A percentile compares a stretch with the other conserved stretches of the same genome.
phyloP scores from a whole-genome alignment of 768 basidiomycete species.

The Rhodosporidiobolus sp. region DNA sequence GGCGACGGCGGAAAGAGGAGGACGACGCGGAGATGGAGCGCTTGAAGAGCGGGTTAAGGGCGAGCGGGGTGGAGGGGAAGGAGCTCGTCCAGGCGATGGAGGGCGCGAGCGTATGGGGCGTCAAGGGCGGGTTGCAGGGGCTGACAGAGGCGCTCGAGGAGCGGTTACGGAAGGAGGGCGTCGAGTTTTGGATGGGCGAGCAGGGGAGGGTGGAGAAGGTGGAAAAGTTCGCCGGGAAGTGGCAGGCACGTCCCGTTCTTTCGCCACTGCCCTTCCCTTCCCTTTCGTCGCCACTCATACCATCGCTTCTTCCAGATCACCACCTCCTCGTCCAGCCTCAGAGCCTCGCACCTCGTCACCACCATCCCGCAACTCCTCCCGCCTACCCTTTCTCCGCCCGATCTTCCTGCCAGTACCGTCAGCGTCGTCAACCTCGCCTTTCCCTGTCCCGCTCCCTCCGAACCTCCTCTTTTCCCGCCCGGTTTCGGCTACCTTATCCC shows the following conservation, averaged over 20 bases:
- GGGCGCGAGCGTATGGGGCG: conserved; percentile 72
- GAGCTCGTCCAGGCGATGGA: conserved; percentile 38
- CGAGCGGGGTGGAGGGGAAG: not conserved
- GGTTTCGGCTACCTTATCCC: conserved; percentile 96
- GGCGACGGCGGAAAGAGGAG: conserved; percentile 17
- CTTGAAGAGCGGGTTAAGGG: conserved; percentile 10
- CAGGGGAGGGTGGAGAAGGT: conserved; percentile 21
- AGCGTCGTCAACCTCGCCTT: conserved; percentile 88
- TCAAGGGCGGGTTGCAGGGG: conserved; percentile 69
- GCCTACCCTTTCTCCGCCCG: conserved; percentile 54
- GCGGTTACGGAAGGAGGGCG: conserved; percentile 58
- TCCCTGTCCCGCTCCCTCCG: conserved; percentile 51
- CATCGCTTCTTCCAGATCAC: not conserved
- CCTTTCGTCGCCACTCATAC: no score
- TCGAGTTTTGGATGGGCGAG: conserved; percentile 55
- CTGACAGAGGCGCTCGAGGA: conserved; percentile 61
- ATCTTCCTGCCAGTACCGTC: conserved; percentile 65
- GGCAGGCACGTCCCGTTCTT: conserved; percentile 14
- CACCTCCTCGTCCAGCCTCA: conserved; percentile 3
- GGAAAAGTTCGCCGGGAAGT: conserved; percentile 3
- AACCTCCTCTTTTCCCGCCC: conserved; percentile 56
- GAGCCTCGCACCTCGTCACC: conserved; percentile 59
- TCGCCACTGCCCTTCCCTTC: not conserved
- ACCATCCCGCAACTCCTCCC: conserved; percentile 70
- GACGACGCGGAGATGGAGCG: conserved; percentile 37